Conservation (phyloP, 129 eudicot species). For the Flaveria bidentis region DNA sequence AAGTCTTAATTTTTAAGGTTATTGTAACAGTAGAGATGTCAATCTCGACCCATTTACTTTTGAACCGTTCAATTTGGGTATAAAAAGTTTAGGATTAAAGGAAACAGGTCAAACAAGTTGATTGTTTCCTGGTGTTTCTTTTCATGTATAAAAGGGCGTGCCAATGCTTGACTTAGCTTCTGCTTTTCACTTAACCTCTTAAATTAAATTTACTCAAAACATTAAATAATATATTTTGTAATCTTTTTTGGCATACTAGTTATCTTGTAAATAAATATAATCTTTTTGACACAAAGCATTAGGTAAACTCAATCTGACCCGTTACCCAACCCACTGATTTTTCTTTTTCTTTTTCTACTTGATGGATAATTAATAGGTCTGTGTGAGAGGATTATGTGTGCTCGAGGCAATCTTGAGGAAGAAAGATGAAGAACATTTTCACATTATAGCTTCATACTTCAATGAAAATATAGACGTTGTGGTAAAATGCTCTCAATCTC, state of each 20-base stretch:
- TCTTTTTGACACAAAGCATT: background rate
- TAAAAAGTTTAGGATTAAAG: background rate
- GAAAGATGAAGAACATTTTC: slow-evolving; percentile 17
- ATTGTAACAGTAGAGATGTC: background rate
- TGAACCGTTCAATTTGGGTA: background rate
- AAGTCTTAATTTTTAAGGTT: slow-evolving; percentile 6
- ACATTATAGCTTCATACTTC: slow-evolving; percentile 39
- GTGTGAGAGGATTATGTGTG: slow-evolving; percentile 90
- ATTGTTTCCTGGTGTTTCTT: background rate
- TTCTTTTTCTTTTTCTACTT: background rate
- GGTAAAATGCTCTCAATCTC: slow-evolving; percentile 81
- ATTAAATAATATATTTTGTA: background rate
- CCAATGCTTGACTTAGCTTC: too few relatives aligned
- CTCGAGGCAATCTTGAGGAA: slow-evolving; percentile 94
- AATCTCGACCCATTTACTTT: background rate
- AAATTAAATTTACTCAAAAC: background rate
- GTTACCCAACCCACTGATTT: background rate
- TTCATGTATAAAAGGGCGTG: background rate
- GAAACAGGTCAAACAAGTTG: background rate
- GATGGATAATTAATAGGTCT: slow-evolving; percentile 53
- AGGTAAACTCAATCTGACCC: background rate
- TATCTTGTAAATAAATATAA: background rate
- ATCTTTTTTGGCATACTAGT: background rate
- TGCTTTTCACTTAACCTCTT: background rate
- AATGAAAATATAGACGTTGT: slow-evolving; percentile 42